Evolutionary conservation across 768 basidiomycete genomes (phyloP), one percentile per base, ranked within the genome.

Genomic region (Pisolithus albus): DNA sequence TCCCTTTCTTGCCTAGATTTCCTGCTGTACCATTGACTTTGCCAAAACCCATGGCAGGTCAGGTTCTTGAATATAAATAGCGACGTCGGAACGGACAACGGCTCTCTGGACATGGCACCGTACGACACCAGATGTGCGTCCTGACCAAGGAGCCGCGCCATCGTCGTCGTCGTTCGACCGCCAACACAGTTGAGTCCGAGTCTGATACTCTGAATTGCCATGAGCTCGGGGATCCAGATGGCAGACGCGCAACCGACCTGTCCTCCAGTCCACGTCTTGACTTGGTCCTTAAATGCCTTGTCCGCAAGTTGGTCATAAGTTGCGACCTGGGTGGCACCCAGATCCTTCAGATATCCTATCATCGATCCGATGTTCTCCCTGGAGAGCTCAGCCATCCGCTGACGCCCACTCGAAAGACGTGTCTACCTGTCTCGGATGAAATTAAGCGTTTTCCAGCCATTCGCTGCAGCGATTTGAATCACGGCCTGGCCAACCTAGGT

Each of bases 21-120:
- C 24, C 73, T 65, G 23, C 67, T 64, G 55, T 86, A 86, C 88
- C 88, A 89, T 28, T 76, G 74, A 47, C 72, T 80, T 64, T 88
- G 84, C 87, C 88, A 91, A 65, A 84, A 90, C 5, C 88, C 91
- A 46, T 80, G 84, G 21, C 76, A 75, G 0, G 77, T 84, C 56
- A 93, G 71, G 64, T 89, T 86, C 56, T 83, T 89, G 75, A 94
- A 94, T 53, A 94, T 91, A 68, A 89, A 84, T 19, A 83, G 70
- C 0, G 86, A 86, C 0, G 87, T 84, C 1, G 92, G 86, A 19
- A 94, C 64, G 1, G 81, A 77, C 16, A 94, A 66, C 0, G 91
- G 88, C 48, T 84, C 76, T 62, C 86, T 91, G 1, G 91, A 86
- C 91, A 94, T 93, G 5, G 87, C 90, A 26, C 92, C 92, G 50